Evolutionary conservation across 2,329 filamentous ascomycete genomes (phyloP).

Genomic region (Trichoderma oligosporum): DNA sequence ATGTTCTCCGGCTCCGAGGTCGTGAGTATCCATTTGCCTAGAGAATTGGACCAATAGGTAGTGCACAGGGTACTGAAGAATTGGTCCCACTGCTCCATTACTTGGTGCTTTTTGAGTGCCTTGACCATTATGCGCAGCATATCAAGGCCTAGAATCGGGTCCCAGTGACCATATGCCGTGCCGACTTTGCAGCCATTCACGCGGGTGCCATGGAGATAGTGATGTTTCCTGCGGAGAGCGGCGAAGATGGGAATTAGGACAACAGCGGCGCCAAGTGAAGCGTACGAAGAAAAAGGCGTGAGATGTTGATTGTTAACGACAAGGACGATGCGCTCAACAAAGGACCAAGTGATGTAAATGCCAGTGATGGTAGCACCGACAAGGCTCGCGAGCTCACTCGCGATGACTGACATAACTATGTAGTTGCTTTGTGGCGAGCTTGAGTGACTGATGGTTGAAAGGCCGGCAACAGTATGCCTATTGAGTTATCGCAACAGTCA

Average conservation of each 20-base stretch:
- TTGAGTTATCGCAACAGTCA: too few species aligned
- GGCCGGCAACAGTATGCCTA: too few species aligned
- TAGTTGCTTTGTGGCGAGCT: neutral
- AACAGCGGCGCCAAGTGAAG: constrained; percentile 21
- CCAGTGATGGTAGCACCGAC: constrained; percentile 5
- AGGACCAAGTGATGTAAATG: constrained; percentile 16
- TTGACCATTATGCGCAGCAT: constrained; percentile 39
- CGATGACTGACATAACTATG: constrained; percentile 11
- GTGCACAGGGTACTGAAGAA: constrained; percentile 34
- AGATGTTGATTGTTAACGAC: constrained; percentile 1
- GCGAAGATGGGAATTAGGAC: constrained; percentile 19
- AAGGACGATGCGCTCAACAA: constrained; percentile 4
- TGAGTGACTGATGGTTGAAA: neutral
- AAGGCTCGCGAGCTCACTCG: constrained; percentile 11
- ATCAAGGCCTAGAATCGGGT: constrained; percentile 53
- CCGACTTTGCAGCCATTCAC: constrained; percentile 46
- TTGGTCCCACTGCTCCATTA: constrained; percentile 34
- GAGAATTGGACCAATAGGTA: constrained; percentile 32
- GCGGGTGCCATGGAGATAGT: constrained; percentile 28
- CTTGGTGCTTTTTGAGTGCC: constrained; percentile 34
- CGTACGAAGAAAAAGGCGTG: constrained; percentile 8
- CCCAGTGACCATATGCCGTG: constrained; percentile 47
- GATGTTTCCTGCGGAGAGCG: constrained; percentile 22
- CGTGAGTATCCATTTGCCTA: constrained; percentile 41
- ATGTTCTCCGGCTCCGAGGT: constrained; percentile 54